Percentiles rank a stretch among this genome's conserved stretches.
Evolutionary conservation across 495 filamentous ascomycete species (phyloP).

Genomic region (Penicillium nucicola): DNA sequence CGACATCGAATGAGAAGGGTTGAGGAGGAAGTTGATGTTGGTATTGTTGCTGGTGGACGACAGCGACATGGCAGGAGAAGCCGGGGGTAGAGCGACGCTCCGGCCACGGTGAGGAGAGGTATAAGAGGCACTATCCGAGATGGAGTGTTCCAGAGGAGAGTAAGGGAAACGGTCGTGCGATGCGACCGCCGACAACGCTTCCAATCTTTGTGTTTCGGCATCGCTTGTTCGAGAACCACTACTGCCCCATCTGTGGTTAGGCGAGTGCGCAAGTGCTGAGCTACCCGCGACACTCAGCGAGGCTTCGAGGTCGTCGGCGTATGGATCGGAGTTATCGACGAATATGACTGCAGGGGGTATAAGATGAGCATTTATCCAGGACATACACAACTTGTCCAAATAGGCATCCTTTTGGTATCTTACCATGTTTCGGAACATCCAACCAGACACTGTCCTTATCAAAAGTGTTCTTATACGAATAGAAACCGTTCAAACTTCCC

Average conservation of each 20-base stretch:
- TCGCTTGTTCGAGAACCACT: slow-evolving; percentile 27
- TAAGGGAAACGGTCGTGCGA: slow-evolving; percentile 46
- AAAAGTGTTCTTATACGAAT: slow-evolving; percentile 68
- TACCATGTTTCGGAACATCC: slow-evolving; percentile 58
- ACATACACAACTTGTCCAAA: background rate
- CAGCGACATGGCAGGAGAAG: slow-evolving; percentile 38
- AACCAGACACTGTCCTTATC: slow-evolving; percentile 60
- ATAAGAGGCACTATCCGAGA: slow-evolving; percentile 31
- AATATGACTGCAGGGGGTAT: slow-evolving; percentile 52
- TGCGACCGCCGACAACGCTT: slow-evolving; percentile 56
- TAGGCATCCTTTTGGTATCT: background rate
- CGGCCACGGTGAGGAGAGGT: slow-evolving; percentile 33
- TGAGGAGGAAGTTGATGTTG: slow-evolving; percentile 58
- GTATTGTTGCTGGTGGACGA: slow-evolving; percentile 34
- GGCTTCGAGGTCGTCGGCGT: slow-evolving; percentile 50
- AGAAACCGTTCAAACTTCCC: slow-evolving; percentile 58
- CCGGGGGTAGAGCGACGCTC: slow-evolving; percentile 28
- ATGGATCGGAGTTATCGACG: slow-evolving; percentile 61
- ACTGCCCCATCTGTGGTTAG: slow-evolving; percentile 30
- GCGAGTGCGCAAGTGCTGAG: slow-evolving; percentile 26
- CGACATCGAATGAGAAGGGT: slow-evolving; percentile 48
- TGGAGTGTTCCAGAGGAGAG: slow-evolving; percentile 28
- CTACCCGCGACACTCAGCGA: slow-evolving; percentile 32
- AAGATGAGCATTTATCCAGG: slow-evolving; percentile 6
- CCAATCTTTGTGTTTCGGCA: slow-evolving; percentile 48